Evolutionary conservation across 495 filamentous ascomycete genomes (phyloP).

Genomic region (Xylaria scruposa): DNA sequence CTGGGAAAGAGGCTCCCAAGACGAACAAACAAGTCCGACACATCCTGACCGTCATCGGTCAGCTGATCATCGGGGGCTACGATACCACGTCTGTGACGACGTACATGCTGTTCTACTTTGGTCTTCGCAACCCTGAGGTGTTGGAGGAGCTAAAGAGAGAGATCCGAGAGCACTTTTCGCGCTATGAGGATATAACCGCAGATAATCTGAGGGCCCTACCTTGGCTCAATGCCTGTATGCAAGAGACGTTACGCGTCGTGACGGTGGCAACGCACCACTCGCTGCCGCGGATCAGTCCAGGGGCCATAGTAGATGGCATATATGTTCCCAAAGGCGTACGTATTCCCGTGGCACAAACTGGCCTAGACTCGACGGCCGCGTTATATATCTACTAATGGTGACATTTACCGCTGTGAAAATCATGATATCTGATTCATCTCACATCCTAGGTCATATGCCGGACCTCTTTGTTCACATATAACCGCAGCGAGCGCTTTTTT

Average conservation of each 20-base stretch:
- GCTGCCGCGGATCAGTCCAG: not conserved
- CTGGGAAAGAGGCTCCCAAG: not conserved
- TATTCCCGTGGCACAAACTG: not conserved
- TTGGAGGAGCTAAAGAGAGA: not conserved
- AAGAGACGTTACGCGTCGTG: not conserved
- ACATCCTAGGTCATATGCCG: not conserved
- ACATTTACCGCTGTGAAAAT: not conserved
- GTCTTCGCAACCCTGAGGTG: not conserved
- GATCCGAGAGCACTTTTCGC: not conserved
- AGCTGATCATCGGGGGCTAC: not conserved
- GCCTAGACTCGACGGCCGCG: no score
- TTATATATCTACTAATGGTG: no score
- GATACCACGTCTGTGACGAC: not conserved
- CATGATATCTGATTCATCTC: not conserved
- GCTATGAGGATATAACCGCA: not conserved
- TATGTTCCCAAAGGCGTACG: not conserved
- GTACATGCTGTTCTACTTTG: not conserved
- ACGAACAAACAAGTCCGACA: not conserved
- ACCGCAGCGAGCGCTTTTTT: not conserved
- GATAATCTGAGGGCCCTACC: not conserved
- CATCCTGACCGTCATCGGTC: not conserved
- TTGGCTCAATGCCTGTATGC: not conserved
- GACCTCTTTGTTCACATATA: not conserved
- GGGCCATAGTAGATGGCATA: not conserved
- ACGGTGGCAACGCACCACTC: not conserved